A percentile compares a stretch with the other conserved stretches of the same genome.
Evolutionary conservation across 345 rosid species (phyloP).

Genomic region (Draba incana): DNA sequence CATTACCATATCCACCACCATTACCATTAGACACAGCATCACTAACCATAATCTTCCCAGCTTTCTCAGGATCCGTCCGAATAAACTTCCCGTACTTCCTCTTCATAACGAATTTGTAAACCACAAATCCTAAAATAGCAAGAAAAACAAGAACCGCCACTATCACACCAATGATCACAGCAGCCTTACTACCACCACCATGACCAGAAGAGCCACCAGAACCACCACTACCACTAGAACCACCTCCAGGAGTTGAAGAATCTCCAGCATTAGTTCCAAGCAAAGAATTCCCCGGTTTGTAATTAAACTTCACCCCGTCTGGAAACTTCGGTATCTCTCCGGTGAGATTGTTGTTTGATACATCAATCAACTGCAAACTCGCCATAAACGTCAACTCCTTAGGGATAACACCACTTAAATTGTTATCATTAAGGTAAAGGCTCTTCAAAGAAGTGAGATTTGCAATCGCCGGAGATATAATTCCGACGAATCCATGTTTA

Average conservation of each 20-base stretch:
- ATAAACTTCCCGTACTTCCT: conserved; percentile 47
- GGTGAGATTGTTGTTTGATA: conserved; percentile 72
- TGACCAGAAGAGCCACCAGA: conserved; percentile 34
- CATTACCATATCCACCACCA: conserved; percentile 38
- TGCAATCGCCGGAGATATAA: conserved; percentile 62
- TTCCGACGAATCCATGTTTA: conserved; percentile 55
- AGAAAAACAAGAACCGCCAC: conserved; percentile 51
- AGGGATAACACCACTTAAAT: conserved; percentile 66
- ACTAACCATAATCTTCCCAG: conserved; percentile 49
- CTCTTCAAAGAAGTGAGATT: conserved; percentile 58
- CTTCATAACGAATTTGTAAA: conserved; percentile 52
- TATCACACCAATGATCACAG: conserved; percentile 54
- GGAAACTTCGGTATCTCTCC: conserved; percentile 57
- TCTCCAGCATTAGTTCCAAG: conserved; percentile 49
- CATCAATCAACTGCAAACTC: conserved; percentile 54
- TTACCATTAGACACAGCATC: conserved; percentile 36
- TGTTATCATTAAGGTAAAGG: conserved; percentile 59
- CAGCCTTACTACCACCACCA: conserved; percentile 45
- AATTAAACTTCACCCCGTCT: conserved; percentile 44
- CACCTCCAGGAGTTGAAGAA: conserved; percentile 32
- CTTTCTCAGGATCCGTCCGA: conserved; percentile 49
- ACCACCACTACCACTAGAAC: conserved; percentile 19
- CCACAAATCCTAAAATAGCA: conserved; percentile 50
- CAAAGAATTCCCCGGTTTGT: conserved; percentile 54
- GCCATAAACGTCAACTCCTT: conserved; percentile 55